phyloP scores from a whole-genome alignment of 2,329 filamentous ascomycete genomes.

The Exophiala spinifera region DNA sequence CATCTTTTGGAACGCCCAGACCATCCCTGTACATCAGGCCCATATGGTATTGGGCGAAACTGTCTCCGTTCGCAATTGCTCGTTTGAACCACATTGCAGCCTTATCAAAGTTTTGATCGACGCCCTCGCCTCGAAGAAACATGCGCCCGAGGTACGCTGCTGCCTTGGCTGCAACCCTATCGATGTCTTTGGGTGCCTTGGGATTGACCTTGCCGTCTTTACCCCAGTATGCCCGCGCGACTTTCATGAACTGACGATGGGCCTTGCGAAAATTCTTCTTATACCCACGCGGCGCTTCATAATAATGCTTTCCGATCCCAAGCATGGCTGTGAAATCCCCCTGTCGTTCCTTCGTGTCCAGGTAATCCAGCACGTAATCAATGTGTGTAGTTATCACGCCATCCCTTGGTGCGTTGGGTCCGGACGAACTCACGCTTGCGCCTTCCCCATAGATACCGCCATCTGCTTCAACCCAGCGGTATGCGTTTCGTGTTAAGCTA shows the following conservation, averaged over 20 bases:
- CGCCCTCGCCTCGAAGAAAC: slow-evolving; percentile 83
- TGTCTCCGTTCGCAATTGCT: slow-evolving; percentile 70
- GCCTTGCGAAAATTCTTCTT: slow-evolving; percentile 70
- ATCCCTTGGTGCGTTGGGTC: slow-evolving; percentile 72
- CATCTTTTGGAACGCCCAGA: slow-evolving; percentile 67
- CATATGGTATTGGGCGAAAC: slow-evolving; percentile 79
- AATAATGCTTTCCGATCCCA: slow-evolving; percentile 79
- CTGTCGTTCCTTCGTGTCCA: slow-evolving; percentile 85
- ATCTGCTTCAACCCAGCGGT: slow-evolving; percentile 81
- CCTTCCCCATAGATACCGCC: slow-evolving; percentile 95
- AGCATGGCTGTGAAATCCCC: slow-evolving; percentile 85
- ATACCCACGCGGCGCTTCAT: slow-evolving; percentile 76
- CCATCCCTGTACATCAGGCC: slow-evolving; percentile 82
- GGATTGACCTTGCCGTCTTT: slow-evolving; percentile 71
- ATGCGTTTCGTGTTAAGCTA: slow-evolving; percentile 71
- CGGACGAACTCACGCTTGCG: slow-evolving; percentile 84
- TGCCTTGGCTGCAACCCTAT: slow-evolving; percentile 76
- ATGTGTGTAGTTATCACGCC: slow-evolving; percentile 68
- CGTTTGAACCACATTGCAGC: slow-evolving; percentile 81
- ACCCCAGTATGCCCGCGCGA: slow-evolving; percentile 78
- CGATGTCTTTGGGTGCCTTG: slow-evolving; percentile 66
- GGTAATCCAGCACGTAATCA: slow-evolving; percentile 89
- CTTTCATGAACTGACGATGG: slow-evolving; percentile 74
- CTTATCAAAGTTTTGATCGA: slow-evolving; percentile 71
- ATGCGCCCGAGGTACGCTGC: slow-evolving; percentile 86